These are phyloP conservation scores for Trichoderma endophyticum DNA, from an alignment of 2,329 filamentous ascomycete species.

Conservation along the genomic window DNA sequence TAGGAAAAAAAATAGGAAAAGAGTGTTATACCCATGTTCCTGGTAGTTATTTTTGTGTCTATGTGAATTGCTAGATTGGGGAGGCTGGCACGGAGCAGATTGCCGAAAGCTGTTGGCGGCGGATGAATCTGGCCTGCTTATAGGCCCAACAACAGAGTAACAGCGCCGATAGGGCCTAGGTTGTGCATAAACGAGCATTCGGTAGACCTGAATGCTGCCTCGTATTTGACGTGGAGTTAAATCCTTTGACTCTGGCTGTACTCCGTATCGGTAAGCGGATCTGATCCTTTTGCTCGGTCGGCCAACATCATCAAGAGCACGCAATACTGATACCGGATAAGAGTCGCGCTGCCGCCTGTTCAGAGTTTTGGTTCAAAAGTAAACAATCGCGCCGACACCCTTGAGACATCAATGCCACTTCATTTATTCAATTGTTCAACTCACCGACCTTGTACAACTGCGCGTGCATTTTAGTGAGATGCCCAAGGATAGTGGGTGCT, in stretches of 20 bases:
- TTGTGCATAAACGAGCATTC: conserved; percentile 13
- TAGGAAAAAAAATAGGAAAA: not conserved
- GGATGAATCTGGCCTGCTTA: not conserved
- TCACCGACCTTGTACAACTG: not conserved
- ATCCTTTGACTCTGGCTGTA: not conserved
- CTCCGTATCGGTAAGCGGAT: not conserved
- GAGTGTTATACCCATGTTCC: not conserved
- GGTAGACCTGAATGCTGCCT: not conserved
- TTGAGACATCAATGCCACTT: not conserved
- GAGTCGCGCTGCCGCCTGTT: not conserved
- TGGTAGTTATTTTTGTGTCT: not conserved
- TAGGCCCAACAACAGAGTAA: not conserved
- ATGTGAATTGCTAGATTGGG: not conserved
- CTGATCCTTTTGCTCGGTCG: not conserved
- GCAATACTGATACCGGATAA: not conserved
- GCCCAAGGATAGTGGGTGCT: not conserved
- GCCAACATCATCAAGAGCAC: not conserved
- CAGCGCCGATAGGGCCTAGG: not conserved
- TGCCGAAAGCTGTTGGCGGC: not conserved
- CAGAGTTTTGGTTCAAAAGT: not conserved
- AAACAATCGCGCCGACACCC: not conserved
- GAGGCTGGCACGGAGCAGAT: not conserved
- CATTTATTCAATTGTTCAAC: not conserved
- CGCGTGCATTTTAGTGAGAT: not conserved
- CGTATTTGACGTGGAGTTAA: not conserved